Base-by-base conservation (phyloP, 2,329 filamentous ascomycete genomes). In the Plectosphaerella cucumerina region DNA sequence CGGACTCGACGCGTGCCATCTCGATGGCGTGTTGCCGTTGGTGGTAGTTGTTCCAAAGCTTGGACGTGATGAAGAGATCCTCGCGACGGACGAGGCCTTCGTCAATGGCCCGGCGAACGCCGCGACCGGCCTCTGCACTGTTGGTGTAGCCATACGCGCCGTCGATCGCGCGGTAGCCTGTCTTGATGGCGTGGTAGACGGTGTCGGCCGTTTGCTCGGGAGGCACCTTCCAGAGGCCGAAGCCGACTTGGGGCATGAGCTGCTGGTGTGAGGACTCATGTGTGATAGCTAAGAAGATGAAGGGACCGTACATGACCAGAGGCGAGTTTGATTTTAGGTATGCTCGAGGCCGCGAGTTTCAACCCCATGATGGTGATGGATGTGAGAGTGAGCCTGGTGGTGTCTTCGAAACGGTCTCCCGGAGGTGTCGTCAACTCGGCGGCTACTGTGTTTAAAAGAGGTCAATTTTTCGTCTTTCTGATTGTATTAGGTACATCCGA, bases 21-120 rank as follows among this genome's bases (percentile, higher is more conserved):
- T 60, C 59, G 18, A 63, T 83, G 56, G 88, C 86, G 59, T 84
- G 81, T 59, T 84, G 76, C 1, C 77, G 78, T 55, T 78, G 74
- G 61, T 87, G 86, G 73, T 88, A 92, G 48, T 87, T 90, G 63
- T 85, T 87, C 88, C 90, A 95, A 39, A 92, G 80, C 78, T 96
- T 95, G 62, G 85, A 90, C 50, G 89, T 89, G 53, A 95, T 82
- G 71, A 94, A 95, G 55, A 95, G 72, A 50, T 95, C 88, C 65
- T 87, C 81, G 54, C 90, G 81, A 77, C 85, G 83, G 11, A 89
- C 75, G 44, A 85, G 77, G 31, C 80, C 80, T 54, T 84, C 75
- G 8, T 63, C 62, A 59, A 80, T 78, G 44, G 76, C 77, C 41
- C 68, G 77, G 58, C 75, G 79, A 61, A 89, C 81, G 18, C 81